phyloP scores from a whole-genome alignment of 495 filamentous ascomycete genomes.

The Xylaria longipes region DNA sequence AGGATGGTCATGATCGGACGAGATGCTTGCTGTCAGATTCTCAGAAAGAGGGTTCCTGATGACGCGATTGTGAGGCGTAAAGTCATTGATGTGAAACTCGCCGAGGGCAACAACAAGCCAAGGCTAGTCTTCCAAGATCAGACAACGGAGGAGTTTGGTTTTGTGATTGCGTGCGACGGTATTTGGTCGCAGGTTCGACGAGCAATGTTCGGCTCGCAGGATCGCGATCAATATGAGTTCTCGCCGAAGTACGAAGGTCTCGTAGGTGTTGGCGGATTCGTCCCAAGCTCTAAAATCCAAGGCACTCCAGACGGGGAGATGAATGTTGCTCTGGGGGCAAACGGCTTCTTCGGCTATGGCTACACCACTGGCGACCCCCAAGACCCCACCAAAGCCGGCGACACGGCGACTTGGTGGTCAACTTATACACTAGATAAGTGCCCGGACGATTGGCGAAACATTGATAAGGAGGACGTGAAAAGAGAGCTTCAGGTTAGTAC shows the following conservation, averaged over 20 bases:
- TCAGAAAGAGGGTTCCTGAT: slow-evolving; percentile 13
- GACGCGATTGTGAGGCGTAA: slow-evolving; percentile 20
- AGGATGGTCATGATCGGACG: slow-evolving; percentile 22
- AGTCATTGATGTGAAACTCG: slow-evolving; percentile 22
- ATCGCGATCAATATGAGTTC: slow-evolving; percentile 45
- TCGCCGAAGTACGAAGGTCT: slow-evolving; percentile 43
- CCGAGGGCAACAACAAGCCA: slow-evolving; percentile 25
- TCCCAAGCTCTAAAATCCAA: slow-evolving; percentile 41
- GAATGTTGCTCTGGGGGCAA: slow-evolving; percentile 59
- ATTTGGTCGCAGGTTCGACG: slow-evolving; percentile 57
- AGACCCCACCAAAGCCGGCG: slow-evolving; percentile 44
- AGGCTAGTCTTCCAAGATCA: slow-evolving; percentile 44
- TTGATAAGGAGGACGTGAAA: slow-evolving; percentile 20
- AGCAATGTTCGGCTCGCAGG: slow-evolving; percentile 48
- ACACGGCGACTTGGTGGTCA: slow-evolving; percentile 56
- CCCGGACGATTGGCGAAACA: slow-evolving; percentile 38
- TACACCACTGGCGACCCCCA: slow-evolving; percentile 29
- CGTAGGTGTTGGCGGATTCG: slow-evolving; percentile 62
- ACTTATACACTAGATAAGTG: slow-evolving; percentile 51
- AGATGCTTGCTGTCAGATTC: slow-evolving; percentile 21
- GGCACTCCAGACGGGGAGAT: slow-evolving; percentile 47
- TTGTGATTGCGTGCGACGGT: slow-evolving; percentile 69
- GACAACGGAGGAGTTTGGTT: slow-evolving; percentile 49
- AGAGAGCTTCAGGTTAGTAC: slow-evolving; percentile 20
- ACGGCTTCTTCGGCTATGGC: slow-evolving; percentile 66